Evolutionary conservation across 1,284 basidiomycete genomes (phyloP).

Genomic region (Irpex sp.): DNA sequence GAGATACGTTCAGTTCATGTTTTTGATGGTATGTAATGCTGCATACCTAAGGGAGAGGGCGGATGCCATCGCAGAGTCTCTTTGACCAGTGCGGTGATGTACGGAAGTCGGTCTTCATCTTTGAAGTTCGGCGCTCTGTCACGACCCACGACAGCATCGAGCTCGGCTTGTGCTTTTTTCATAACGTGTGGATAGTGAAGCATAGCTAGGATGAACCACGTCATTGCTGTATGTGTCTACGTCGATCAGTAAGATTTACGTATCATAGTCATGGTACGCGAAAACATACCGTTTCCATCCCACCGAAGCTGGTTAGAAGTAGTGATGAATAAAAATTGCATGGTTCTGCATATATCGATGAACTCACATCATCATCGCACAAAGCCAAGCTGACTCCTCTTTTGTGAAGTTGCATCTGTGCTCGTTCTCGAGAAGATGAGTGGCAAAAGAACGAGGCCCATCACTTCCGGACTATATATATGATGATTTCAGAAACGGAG

Average conservation of each 20-base stretch:
- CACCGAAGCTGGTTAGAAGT: neutral
- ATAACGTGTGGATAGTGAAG: slow-evolving; percentile 17
- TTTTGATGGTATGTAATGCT: no score
- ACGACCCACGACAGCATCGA: slow-evolving; percentile 1
- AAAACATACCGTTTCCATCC: neutral
- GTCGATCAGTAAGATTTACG: no score
- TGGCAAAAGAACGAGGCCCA: no score
- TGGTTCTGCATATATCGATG: no score
- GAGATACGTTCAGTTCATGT: no score
- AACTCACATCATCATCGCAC: no score
- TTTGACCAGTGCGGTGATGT: slow-evolving; percentile 2
- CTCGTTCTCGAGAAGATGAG: no score
- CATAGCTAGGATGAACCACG: slow-evolving; percentile 18
- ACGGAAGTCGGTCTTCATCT: neutral
- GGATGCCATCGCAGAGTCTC: slow-evolving; percentile 4
- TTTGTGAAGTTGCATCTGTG: no score
- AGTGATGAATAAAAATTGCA: no score
- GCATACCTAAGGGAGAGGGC: neutral
- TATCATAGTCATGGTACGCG: neutral
- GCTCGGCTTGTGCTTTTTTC: neutral
- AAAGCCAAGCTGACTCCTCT: no score
- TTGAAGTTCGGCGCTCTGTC: slow-evolving; percentile 1
- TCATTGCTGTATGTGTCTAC: neutral
- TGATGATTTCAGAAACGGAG: no score
- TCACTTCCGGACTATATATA: no score